These are phyloP conservation scores for Trichophyton simii DNA, from an alignment of 2,329 filamentous ascomycete genomes.

Conservation along the genomic window DNA sequence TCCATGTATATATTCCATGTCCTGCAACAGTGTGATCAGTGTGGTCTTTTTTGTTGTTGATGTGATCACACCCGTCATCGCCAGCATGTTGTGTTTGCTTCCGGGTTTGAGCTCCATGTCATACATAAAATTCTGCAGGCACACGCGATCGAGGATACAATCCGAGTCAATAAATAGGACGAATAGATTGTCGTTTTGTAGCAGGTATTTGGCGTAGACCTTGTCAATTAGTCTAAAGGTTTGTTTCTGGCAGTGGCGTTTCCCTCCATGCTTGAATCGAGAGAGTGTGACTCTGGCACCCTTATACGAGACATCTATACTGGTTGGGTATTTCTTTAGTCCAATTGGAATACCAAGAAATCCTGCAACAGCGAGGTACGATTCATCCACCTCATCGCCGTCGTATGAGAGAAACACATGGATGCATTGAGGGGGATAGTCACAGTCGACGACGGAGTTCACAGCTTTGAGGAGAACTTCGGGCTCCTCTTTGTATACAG, in stretches of 20 bases:
- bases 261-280: constrained; percentile 83
- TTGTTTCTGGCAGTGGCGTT: constrained; percentile 83
- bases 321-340: constrained; percentile 67
- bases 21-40: constrained; percentile 81
- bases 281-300: constrained; percentile 78
- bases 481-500: constrained; percentile 85
- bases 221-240: constrained; percentile 90
- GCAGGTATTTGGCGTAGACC: constrained; percentile 77
- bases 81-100: constrained; percentile 82
- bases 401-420: constrained; percentile 95
- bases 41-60: constrained; percentile 81
- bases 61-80: constrained; percentile 95
- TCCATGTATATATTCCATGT: constrained; percentile 97
- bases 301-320: constrained; percentile 79
- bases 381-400: constrained; percentile 73
- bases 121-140: constrained; percentile 94
- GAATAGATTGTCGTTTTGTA: constrained; percentile 81
- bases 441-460: constrained; percentile 83
- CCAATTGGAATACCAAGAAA: constrained; percentile 70
- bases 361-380: constrained; percentile 76
- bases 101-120: constrained; percentile 97
- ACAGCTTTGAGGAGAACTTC: constrained; percentile 73
- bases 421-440: constrained; percentile 83
- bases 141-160: constrained; percentile 81
- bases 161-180: constrained; percentile 96